These are phyloP conservation scores for Hibiscus mutabilis DNA, from an alignment of 345 rosid genomes.

Conservation along the genomic window DNA sequence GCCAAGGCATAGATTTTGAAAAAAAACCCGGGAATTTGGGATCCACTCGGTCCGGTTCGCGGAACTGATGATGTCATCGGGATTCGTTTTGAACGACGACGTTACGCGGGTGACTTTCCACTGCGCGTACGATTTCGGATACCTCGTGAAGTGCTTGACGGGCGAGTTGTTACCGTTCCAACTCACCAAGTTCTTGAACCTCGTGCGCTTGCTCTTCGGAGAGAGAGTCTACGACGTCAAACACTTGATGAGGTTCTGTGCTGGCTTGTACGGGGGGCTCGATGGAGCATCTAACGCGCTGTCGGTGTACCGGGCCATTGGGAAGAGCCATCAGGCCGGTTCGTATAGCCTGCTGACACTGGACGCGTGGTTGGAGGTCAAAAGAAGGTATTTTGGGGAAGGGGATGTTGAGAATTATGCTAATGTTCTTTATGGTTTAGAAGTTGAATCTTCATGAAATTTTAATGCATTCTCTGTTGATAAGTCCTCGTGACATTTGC, in stretches of 20 bases:
- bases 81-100: slow-evolving; percentile 36
- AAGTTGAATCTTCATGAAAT: slow-evolving; percentile 12
- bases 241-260: slow-evolving; percentile 45
- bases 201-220: slow-evolving; percentile 37
- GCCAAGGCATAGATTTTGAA: slow-evolving; percentile 60
- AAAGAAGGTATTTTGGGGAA: slow-evolving; percentile 20
- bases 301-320: slow-evolving; percentile 32
- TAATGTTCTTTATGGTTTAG: slow-evolving; percentile 40
- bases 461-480: neutral
- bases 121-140: slow-evolving; percentile 25
- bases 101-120: slow-evolving; percentile 71
- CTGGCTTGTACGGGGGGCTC: slow-evolving; percentile 42
- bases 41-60: slow-evolving; percentile 41
- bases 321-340: slow-evolving; percentile 45
- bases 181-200: slow-evolving; percentile 31
- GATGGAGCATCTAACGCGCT: slow-evolving; percentile 37
- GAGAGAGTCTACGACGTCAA: slow-evolving; percentile 48
- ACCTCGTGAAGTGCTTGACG: slow-evolving; percentile 38
- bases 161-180: slow-evolving; percentile 26
- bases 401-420: slow-evolving; percentile 29
- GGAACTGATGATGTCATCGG: slow-evolving; percentile 49
- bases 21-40: slow-evolving; percentile 33
- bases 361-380: slow-evolving; percentile 34
- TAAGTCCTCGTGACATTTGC: slow-evolving; percentile 1
- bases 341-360: slow-evolving; percentile 42